phyloP scores from a whole-genome alignment of 352 stramenopile genomes.

The Phytophthora multivora region DNA sequence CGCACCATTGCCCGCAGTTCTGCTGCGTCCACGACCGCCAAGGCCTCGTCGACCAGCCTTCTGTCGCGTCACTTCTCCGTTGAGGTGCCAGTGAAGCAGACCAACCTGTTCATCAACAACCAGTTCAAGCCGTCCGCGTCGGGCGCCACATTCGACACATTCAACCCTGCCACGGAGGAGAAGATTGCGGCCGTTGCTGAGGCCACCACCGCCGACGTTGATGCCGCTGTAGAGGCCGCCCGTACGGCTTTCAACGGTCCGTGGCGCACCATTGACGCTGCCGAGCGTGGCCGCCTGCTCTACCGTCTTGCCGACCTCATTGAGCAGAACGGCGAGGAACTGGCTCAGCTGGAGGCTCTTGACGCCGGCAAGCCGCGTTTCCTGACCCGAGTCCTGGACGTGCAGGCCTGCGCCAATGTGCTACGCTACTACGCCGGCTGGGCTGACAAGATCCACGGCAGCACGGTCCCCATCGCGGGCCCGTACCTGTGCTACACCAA shows the following conservation, averaged over 20 bases:
- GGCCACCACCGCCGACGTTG: conserved; percentile 61
- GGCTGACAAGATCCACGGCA: conserved; percentile 81
- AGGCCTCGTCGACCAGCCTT: conserved; percentile 21
- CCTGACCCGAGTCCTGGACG: conserved; percentile 88
- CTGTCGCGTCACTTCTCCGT: conserved; percentile 37
- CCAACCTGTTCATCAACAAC: conserved; percentile 86
- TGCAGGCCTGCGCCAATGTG: conserved; percentile 79
- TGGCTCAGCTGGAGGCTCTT: conserved; percentile 88
- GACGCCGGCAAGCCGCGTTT: conserved; percentile 94
- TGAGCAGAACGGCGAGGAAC: conserved; percentile 56
- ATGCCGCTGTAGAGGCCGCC: conserved; percentile 66
- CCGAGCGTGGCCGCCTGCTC: conserved; percentile 46
- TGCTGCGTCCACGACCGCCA: conserved; percentile 9
- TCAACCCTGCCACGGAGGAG: conserved; percentile 81
- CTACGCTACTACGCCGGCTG: conserved; percentile 94
- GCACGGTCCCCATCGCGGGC: conserved; percentile 65
- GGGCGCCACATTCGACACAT: conserved; percentile 71
- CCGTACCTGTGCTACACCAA: conserved; percentile 67
- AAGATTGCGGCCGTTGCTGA: conserved; percentile 70
- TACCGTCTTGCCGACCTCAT: conserved; percentile 56
- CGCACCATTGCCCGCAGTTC: conserved; percentile 26
- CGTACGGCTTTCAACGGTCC: conserved; percentile 65
- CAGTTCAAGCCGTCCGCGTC: conserved; percentile 73
- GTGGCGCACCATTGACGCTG: conserved; percentile 60
- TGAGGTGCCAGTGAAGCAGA: conserved; percentile 56